Conservation (phyloP, 2,329 filamentous ascomycete genomes). For the Ceratocystis papillata region DNA sequence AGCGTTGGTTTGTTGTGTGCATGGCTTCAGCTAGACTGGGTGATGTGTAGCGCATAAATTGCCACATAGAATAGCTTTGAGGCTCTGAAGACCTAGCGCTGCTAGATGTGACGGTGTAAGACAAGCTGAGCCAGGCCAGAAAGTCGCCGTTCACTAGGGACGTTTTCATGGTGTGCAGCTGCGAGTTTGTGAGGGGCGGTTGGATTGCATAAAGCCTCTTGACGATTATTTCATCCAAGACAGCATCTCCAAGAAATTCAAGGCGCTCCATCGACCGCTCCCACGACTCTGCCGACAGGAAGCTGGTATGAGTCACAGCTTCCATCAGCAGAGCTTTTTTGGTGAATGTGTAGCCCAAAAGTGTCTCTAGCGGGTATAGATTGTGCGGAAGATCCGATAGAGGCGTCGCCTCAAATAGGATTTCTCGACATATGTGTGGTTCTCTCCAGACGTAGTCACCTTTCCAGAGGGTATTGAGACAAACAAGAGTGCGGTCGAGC, state of each 20-base stretch:
- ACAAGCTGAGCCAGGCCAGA: constrained; percentile 52
- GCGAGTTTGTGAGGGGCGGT: constrained; percentile 37
- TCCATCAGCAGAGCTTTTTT: constrained; percentile 61
- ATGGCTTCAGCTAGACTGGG: constrained; percentile 30
- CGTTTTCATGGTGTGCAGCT: constrained; percentile 68
- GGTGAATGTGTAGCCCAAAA: constrained; percentile 62
- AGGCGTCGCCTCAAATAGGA: constrained; percentile 35
- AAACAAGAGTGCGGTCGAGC: constrained; percentile 52
- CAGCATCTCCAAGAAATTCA: constrained; percentile 77
- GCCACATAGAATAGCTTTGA: constrained; percentile 45
- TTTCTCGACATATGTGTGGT: constrained; percentile 34
- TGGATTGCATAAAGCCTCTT: constrained; percentile 43
- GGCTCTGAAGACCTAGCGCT: not conserved
- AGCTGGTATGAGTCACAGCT: constrained; percentile 68
- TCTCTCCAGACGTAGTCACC: constrained; percentile 44
- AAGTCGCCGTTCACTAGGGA: constrained; percentile 72
- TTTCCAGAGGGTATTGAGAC: constrained; percentile 47
- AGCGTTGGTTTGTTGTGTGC: constrained; percentile 32
- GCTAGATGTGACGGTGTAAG: constrained; percentile 23
- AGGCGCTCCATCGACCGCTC: constrained; percentile 53
- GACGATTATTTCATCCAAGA: constrained; percentile 70
- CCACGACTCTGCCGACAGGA: constrained; percentile 34
- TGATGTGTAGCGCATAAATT: constrained; percentile 54
- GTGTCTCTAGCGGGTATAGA: constrained; percentile 45
- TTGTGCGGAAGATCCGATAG: constrained; percentile 33